Conservation (phyloP, 2,329 filamentous ascomycete species). For the Madurella mycetomatis region DNA sequence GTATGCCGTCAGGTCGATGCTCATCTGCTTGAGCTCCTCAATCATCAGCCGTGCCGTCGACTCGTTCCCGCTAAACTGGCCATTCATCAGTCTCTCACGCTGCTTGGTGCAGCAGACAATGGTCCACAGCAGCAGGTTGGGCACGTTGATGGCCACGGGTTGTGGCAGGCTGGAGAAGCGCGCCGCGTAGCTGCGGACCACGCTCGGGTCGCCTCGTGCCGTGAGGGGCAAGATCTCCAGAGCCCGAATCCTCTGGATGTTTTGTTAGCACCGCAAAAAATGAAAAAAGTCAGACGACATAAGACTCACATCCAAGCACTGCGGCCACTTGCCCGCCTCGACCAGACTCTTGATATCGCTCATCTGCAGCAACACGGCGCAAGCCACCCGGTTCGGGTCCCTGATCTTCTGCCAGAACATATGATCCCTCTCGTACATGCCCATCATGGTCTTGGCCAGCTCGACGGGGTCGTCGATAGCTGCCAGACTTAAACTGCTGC, state of each 20-base stretch:
- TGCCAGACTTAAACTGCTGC: conserved; percentile 57
- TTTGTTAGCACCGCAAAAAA: not conserved
- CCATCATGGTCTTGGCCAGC: conserved; percentile 57
- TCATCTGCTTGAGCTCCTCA: conserved; percentile 70
- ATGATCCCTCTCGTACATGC: conserved; percentile 57
- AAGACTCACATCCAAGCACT: conserved; percentile 53
- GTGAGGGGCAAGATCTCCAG: conserved; percentile 78
- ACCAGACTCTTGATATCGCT: conserved; percentile 56
- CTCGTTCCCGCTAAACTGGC: conserved; percentile 71
- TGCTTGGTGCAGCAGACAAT: conserved; percentile 80
- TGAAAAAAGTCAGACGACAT: not conserved
- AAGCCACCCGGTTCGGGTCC: conserved; percentile 53
- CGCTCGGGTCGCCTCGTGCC: conserved; percentile 67
- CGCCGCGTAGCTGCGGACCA: conserved; percentile 74
- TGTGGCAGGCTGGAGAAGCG: conserved; percentile 75
- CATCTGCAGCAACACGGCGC: conserved; percentile 55
- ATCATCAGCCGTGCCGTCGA: conserved; percentile 60
- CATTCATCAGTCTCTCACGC: conserved; percentile 63
- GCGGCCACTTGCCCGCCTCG: conserved; percentile 52
- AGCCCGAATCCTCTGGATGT: conserved; percentile 59
- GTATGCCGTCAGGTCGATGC: conserved; percentile 88
- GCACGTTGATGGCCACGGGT: conserved; percentile 82
- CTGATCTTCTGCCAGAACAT: conserved; percentile 58
- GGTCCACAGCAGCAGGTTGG: conserved; percentile 89
- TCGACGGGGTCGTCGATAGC: conserved; percentile 58